A percentile compares a stretch with the other conserved stretches of the same genome.
Evolutionary conservation across 2,329 filamentous ascomycete genomes (phyloP).

Genomic region (Fusarium vanettenii): DNA sequence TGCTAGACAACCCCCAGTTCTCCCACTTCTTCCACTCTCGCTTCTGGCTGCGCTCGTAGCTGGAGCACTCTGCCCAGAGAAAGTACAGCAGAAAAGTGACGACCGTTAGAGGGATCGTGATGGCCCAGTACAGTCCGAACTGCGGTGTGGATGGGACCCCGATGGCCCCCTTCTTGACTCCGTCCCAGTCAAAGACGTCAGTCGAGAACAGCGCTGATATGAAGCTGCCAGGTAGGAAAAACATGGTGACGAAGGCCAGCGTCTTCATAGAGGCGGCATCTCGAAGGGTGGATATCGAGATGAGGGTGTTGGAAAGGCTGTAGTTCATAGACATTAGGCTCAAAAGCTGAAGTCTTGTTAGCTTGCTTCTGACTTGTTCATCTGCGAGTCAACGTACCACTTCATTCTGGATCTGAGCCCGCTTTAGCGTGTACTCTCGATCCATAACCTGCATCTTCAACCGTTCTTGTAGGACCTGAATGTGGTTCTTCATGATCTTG

Average conservation of each 20-base stretch:
- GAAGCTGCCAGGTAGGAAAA: slow-evolving; percentile 57
- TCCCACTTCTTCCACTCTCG: slow-evolving; percentile 26
- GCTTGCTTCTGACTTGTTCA: background rate
- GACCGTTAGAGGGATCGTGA: slow-evolving; percentile 53
- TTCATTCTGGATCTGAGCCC: slow-evolving; percentile 54
- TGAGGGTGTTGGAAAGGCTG: slow-evolving; percentile 49
- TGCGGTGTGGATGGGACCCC: slow-evolving; percentile 48
- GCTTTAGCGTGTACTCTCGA: slow-evolving; percentile 50
- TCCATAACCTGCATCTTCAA: slow-evolving; percentile 52
- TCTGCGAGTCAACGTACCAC: slow-evolving; percentile 43
- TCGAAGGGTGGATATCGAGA: slow-evolving; percentile 51
- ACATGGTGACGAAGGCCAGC: slow-evolving; percentile 56
- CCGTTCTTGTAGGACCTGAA: slow-evolving; percentile 46
- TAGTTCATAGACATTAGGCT: slow-evolving; percentile 54
- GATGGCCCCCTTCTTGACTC: slow-evolving; percentile 42
- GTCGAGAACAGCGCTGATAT: slow-evolving; percentile 56
- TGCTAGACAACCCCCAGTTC: slow-evolving; percentile 29
- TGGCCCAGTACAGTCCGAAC: slow-evolving; percentile 54
- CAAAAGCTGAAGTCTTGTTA: slow-evolving; percentile 47
- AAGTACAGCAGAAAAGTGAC: slow-evolving; percentile 51
- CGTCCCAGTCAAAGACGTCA: slow-evolving; percentile 49
- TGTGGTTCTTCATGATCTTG: slow-evolving; percentile 42
- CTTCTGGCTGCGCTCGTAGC: slow-evolving; percentile 33
- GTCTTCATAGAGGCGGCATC: slow-evolving; percentile 59
- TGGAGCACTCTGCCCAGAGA: slow-evolving; percentile 47